Conservation (phyloP, 345 rosid species). For the Lepidium aucheri region DNA sequence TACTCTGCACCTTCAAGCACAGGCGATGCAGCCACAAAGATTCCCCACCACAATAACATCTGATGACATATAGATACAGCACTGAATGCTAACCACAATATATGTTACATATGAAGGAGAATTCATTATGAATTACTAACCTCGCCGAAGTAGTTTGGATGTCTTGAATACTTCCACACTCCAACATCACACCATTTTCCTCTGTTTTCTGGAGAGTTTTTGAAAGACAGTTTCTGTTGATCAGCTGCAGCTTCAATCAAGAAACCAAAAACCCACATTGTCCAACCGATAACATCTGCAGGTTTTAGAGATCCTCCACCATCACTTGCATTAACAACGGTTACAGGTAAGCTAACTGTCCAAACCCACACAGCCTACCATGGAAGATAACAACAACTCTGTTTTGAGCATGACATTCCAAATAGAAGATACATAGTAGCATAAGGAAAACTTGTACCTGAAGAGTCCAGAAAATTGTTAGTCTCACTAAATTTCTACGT, state of each 20-base stretch:
- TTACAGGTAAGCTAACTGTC: constrained; percentile 87
- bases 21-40: constrained; percentile 68
- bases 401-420: neutral
- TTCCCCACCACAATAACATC: constrained; percentile 91
- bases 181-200: constrained; percentile 89
- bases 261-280: constrained; percentile 63
- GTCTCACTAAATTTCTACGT: constrained; percentile 56
- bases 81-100: neutral
- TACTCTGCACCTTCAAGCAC: constrained; percentile 75
- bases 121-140: constrained; percentile 20
- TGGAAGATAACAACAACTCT: neutral
- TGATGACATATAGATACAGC: constrained; percentile 16
- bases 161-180: constrained; percentile 73
- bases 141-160: constrained; percentile 94
- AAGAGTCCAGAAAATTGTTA: constrained; percentile 73
- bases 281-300: constrained; percentile 73
- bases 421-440: neutral
- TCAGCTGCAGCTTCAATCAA: constrained; percentile 70
- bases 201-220: constrained; percentile 70
- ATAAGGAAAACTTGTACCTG: constrained; percentile 37
- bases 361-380: constrained; percentile 92
- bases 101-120: neutral
- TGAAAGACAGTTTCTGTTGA: constrained; percentile 77
- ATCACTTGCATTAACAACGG: constrained; percentile 71
- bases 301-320: constrained; percentile 49